A percentile compares a stretch with the other conserved stretches of the same genome.
Conservation (phyloP, 176 grass and related monocot species). For the Triticum dicoccoides region DNA sequence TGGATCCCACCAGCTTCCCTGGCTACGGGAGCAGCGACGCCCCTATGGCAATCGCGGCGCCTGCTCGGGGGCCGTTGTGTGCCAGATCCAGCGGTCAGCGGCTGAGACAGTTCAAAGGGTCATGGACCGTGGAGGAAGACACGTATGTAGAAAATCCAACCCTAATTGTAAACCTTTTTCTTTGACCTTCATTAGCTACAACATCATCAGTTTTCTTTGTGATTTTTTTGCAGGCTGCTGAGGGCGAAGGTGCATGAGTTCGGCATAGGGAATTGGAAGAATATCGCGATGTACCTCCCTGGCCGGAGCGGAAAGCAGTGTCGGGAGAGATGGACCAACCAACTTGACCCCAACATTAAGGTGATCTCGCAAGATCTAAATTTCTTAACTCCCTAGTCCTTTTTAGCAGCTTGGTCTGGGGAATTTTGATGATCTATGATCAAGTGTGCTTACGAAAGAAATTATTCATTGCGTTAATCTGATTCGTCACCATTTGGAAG, state of each 20-base stretch:
- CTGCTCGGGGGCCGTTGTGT: not conserved
- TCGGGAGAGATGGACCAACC: slow-evolving; percentile 82
- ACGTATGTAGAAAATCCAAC: slow-evolving; percentile 28
- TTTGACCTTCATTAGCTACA: not conserved
- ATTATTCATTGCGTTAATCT: not conserved
- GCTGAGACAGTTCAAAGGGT: slow-evolving; percentile 17
- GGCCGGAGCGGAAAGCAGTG: slow-evolving; percentile 75
- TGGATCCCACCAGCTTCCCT: not conserved
- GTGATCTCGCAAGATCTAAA: slow-evolving; percentile 15
- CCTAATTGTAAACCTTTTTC: not conserved
- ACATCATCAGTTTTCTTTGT: not conserved
- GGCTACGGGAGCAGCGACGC: not conserved
- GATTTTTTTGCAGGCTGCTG: slow-evolving; percentile 31
- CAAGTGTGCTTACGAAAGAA: not conserved
- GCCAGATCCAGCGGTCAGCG: not conserved
- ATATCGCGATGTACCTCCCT: slow-evolving; percentile 46
- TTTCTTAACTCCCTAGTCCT: not conserved
- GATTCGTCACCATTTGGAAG: not conserved
- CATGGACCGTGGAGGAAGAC: slow-evolving; percentile 69
- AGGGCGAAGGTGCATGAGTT: slow-evolving; percentile 34
- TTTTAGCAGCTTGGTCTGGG: not conserved
- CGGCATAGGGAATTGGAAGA: slow-evolving; percentile 54
- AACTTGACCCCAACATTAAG: slow-evolving; percentile 55
- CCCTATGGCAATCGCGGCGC: not conserved
- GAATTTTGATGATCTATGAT: too few relatives aligned